Evolutionary conservation across 805 yeast genomes (phyloP), one percentile per base, ranked within the genome.

Genomic region (Ogataea angusta): DNA sequence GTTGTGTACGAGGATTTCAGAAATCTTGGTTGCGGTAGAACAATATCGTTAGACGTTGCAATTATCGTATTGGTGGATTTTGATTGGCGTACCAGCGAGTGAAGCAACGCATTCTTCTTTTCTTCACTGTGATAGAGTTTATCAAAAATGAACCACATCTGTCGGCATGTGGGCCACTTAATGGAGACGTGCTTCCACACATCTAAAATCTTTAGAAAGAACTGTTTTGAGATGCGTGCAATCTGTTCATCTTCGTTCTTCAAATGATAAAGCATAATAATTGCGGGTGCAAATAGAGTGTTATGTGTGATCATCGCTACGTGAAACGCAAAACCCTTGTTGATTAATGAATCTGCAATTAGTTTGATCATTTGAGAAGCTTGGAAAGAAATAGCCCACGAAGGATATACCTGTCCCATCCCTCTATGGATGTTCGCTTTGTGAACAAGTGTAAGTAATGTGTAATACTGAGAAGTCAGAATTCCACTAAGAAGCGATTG

Each of bases 321-420:
- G 28, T 49, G 47, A 5, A 36, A 23, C n/a, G 56, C 53, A 78
- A 80, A 23, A 76, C 80, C 51, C 70, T 72, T 82, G 30, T 71
- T 73, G 22, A 70, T 59, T 45, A 84, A 51, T 40, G 74, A 76
- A 38, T 80, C 80, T 25, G 76, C 66, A 38, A 84, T 80, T 35
- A 76, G 68, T 10, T 82, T 74, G 43, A 85, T 79, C 80, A 82
- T 80, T 52, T 85, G 77, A 1, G 89, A 85, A 1, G 91, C 87
- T 60, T 82, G 88, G 66, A 85, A 85, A 2, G 89, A 82, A 36
- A 85, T 83, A 4, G 88, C 85, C 84, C 87, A 80, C 3, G 85
- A 77, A 3, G 88, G 87, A 33, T 56, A 57, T 13, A 36, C 34
- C 29, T 56, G 54, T 0, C 52, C 48, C 25, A 53, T 22, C 10